Evolutionary conservation across 371 early-diverging fungal genomes (phyloP), one percentile per base, ranked within the genome.

Genomic region (Massospora cicadina): DNA sequence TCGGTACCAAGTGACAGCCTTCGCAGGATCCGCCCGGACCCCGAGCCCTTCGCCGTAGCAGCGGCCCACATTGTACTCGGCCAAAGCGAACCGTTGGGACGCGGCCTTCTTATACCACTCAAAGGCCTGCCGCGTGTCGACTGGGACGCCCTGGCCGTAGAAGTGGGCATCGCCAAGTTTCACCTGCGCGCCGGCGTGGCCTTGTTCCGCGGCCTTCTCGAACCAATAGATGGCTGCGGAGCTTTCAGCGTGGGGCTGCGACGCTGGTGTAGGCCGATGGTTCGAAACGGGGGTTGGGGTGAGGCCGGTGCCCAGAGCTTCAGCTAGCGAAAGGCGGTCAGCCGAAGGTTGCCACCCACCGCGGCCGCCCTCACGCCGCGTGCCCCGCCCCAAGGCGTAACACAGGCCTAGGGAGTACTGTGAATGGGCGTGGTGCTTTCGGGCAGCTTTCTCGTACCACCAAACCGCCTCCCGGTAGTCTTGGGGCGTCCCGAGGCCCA

Each of bases 151-250:
- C 54, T 88, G 78, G 21, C 91, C 94, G 68, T 93, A 88, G 60
- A 89, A 90, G 69, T 85, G 91, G 69, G 94, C 93, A 68, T 86
- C 91, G 3, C 92, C 96, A 23, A 88, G 76, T 66, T 85, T 85
- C 70, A 86, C 82, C 68, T 87, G 85, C 29, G 89, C 85, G 28
- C 84, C 73, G 0, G 88, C 75, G 65, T 87, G 84, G 13, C 86
- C 88, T 70, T 81, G 81, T 65, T 81, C 73, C 12, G 88, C 87
- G 12, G 82, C 76, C 43, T 74, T 72, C 29, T 76, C 68, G 70
- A 85, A 87, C 84, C 83, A 86, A 64, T 79, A 77, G 59, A 80
- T 81, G 2, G 88, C 87, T 60, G 78, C 76, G 26, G 68, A 67
- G 65, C 81, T 77, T 65, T 83, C 76, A 54, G 86, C 88, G 58